A percentile compares a stretch with the other conserved stretches of the same genome.
Conservation (phyloP, 805 yeast genomes). For the Schwanniomyces pseudopolymorphus region DNA sequence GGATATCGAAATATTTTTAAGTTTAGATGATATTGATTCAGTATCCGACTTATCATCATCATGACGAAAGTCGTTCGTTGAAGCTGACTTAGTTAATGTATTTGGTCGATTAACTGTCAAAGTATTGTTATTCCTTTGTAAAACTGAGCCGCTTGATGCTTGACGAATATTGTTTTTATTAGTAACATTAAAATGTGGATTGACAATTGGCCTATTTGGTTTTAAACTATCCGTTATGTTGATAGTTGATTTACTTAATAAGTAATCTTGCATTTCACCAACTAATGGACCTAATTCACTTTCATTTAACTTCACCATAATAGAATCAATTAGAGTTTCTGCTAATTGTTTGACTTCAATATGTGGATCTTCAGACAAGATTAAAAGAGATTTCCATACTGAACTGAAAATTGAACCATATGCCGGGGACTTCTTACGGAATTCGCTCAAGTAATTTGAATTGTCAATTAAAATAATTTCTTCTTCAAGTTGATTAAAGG, state of each 20-base stretch:
- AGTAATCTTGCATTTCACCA: constrained; percentile 61
- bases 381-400: constrained; percentile 81
- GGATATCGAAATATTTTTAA: constrained; percentile 32
- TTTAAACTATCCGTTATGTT: constrained; percentile 40
- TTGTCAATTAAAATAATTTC: constrained; percentile 69
- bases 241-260: constrained; percentile 49
- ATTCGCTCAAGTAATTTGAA: constrained; percentile 60
- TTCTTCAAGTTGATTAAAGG: constrained; percentile 79
- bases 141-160: constrained; percentile 19
- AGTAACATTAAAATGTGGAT: constrained; percentile 22
- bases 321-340: constrained; percentile 70
- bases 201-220: constrained; percentile 39
- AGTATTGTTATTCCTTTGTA: constrained; percentile 22
- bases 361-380: constrained; percentile 86
- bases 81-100: constrained; percentile 27
- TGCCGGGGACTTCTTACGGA: constrained; percentile 69
- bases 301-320: constrained; percentile 61
- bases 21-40: constrained; percentile 32
- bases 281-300: constrained; percentile 67
- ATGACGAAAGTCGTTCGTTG: constrained; percentile 15
- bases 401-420: constrained; percentile 85
- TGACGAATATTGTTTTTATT: constrained; percentile 8
- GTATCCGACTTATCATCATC: constrained; percentile 20
- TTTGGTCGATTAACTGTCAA: constrained; percentile 29
- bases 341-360: constrained; percentile 74